phyloP scores from a whole-genome alignment of 495 filamentous ascomycete species.

The Penicillium salamii region DNA sequence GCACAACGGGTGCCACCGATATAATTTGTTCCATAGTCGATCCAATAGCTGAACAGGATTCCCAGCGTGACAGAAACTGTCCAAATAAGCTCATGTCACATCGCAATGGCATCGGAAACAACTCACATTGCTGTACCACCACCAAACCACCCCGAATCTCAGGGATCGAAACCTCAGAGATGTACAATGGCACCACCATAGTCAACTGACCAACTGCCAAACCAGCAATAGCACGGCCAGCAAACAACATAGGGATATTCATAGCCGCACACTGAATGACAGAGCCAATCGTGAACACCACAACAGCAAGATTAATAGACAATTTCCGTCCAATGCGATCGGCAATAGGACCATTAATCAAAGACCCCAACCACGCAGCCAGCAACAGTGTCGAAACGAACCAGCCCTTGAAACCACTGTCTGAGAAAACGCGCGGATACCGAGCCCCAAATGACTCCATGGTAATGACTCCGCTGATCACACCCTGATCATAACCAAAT shows the following conservation, averaged over 20 bases:
- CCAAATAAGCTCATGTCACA: not conserved
- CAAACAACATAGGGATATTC: constrained; percentile 63
- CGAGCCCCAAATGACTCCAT: constrained; percentile 46
- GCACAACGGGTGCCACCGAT: constrained; percentile 42
- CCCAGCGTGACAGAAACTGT: constrained; percentile 74
- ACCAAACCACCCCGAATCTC: constrained; percentile 70
- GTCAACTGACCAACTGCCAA: constrained; percentile 36
- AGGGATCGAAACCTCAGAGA: constrained; percentile 47
- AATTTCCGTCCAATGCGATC: constrained; percentile 73
- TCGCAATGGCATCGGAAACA: not conserved
- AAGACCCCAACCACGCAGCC: constrained; percentile 75
- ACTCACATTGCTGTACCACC: constrained; percentile 66
- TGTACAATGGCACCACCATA: constrained; percentile 45
- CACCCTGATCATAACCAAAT: constrained; percentile 42
- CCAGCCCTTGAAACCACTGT: constrained; percentile 71
- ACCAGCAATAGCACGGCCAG: constrained; percentile 71
- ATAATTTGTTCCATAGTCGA: constrained; percentile 58
- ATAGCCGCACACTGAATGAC: constrained; percentile 60
- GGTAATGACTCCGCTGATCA: constrained; percentile 39
- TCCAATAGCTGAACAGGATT: constrained; percentile 84
- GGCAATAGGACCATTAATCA: constrained; percentile 72
- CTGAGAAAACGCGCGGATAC: constrained; percentile 61
- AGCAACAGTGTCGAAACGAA: constrained; percentile 78
- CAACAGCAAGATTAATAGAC: constrained; percentile 66
- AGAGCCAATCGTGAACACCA: constrained; percentile 77